Base-by-base conservation (phyloP, 352 stramenopile species). In the Phytophthora syringae region DNA sequence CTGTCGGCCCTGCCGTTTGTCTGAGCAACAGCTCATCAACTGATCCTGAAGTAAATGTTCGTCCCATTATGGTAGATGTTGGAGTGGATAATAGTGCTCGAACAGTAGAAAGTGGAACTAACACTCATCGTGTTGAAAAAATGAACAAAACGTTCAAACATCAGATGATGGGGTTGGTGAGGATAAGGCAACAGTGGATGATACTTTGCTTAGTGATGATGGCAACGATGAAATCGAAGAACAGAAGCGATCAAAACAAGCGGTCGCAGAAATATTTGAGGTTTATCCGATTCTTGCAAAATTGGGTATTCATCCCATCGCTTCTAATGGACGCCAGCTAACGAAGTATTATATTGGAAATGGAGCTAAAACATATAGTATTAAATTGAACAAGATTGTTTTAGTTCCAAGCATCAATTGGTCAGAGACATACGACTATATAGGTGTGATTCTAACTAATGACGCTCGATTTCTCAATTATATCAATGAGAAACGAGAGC, bases 201-300 rank as follows among this genome's bases (percentile, higher is more conserved):
- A 39, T 3, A 39, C 5, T 16, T 39, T 39, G 12, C 12, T 39
- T 39, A 39, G 32, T 39, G 32, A 39, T 39, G 32, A 39, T 13
- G 12, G 12, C 32, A 39, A 16, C 32, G 32, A 39, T 16, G 32
- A 39, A 39, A 39, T 34, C 40, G 28, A 44, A 52, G 52, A 10
- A 27, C 27, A 49, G 40, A 62, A 48, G 7, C 18, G 13, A 52
- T 30, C 21, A 12, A 58, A 49, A 25, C 5, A 60, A 60, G 18
- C 28, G 24, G 52, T 51, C 42, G 52, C 16, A 10, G 39, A 60
- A 36, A 50, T 60, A 52, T 51, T 44, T 60, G 52, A 60, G 32
- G 28, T 60, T 60, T 60, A 60, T 60, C 39, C 25, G 10, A 60
- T 60, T 60, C 52, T 60, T 47, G 28, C 52, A 18, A 10, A 60